Conservation (phyloP, 495 filamentous ascomycete genomes). For the Cryomyces minteri region DNA sequence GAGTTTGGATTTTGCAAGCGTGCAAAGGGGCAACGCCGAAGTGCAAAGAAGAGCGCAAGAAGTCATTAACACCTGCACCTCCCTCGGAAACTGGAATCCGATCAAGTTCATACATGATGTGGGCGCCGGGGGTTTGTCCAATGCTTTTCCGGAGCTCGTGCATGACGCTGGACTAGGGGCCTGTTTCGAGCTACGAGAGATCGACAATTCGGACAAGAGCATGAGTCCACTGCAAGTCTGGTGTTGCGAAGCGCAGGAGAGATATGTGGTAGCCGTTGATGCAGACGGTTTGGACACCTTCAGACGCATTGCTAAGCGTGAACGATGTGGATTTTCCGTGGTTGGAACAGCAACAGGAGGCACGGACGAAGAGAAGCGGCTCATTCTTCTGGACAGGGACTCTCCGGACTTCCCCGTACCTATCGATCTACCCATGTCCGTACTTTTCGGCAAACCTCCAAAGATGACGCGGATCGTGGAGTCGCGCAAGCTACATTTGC, state of each 20-base stretch:
- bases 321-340: constrained; percentile 86
- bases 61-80: constrained; percentile 85
- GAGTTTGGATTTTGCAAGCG: constrained; percentile 87
- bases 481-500: constrained; percentile 49
- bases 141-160: constrained; percentile 81
- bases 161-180: constrained; percentile 81
- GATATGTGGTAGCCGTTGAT: constrained; percentile 77
- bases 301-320: constrained; percentile 61
- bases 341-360: constrained; percentile 61
- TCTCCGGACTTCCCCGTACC: constrained; percentile 56
- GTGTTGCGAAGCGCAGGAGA: constrained; percentile 93
- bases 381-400: constrained; percentile 70
- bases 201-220: constrained; percentile 73
- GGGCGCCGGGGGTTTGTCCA: constrained; percentile 85
- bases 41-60: constrained; percentile 88
- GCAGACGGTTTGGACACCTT: constrained; percentile 66
- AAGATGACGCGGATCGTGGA: constrained; percentile 67
- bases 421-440: constrained; percentile 82
- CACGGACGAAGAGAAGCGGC: constrained; percentile 39
- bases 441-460: constrained; percentile 79
- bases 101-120: constrained; percentile 97
- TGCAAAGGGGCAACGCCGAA: constrained; percentile 88
- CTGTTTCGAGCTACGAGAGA: constrained; percentile 74
- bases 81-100: constrained; percentile 65
- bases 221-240: constrained; percentile 95